Base-by-base conservation (phyloP, 352 stramenopile species). In the Globisporangium cystogenes region DNA sequence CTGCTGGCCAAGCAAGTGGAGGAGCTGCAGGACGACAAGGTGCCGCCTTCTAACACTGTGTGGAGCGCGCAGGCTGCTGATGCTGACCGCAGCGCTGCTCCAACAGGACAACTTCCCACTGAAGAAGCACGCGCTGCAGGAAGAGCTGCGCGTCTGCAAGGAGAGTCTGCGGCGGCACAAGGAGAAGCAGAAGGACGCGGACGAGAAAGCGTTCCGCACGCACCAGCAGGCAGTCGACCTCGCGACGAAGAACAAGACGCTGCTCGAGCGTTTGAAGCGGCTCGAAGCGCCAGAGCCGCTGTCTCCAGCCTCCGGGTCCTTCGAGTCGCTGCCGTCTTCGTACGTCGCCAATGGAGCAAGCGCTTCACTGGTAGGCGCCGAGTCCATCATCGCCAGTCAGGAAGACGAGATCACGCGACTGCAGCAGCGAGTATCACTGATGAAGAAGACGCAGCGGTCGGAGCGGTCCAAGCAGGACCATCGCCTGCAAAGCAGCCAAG, bases 391-490 rank as follows among this genome's bases (percentile, higher is more conserved):
- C 29, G 65, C 72, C 5, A 85, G 61, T 16, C 74, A 87, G 51
- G 77, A 90, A 65, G 64, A 84, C 47, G 75, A 80, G 48, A 82
- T 87, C 51, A 82, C 68, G 12, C 66, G 75, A 26, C 59, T 92
- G 3, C 70, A 82, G 23, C 74, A 86, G n/a, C 68, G 74, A 16
- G 64, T 89, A 3, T 55, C 69, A 0, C 42, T 89, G 16, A 70
- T 87, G 59, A 88, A 93, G 45, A 86, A 87, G 46, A 50, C 70
- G 0, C 59, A 78, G 49, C 73, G 74, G 40, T 33, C 65, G 1
- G 79, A 90, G 1, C 64, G 67, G 33, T 3, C 26, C 43, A 93
- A 90, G 56, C 69, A 70, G 31, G 72, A 88, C 14, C 72, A 69
- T 4, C 55, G 72, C 21, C 39, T 81, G 6, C 62, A 75, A 27